Percentiles rank a stretch among this genome's conserved stretches.
These are phyloP conservation scores for Trichoderma lentiforme DNA, from an alignment of 2,329 filamentous ascomycete species.

Conservation along the genomic window DNA sequence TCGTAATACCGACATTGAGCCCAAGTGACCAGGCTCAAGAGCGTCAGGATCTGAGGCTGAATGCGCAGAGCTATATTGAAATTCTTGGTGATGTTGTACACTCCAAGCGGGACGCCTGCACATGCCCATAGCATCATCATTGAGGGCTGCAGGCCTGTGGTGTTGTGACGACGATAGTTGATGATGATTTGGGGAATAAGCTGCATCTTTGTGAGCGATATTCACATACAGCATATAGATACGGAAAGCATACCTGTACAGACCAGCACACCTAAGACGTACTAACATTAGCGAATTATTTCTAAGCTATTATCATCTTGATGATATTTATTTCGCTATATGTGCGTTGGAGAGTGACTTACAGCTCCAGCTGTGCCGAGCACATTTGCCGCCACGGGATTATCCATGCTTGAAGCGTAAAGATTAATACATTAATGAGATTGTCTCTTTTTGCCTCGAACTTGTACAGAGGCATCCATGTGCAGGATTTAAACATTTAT, in stretches of 20 bases:
- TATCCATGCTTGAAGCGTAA: slow-evolving; percentile 42
- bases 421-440: background rate
- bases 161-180: slow-evolving; percentile 64
- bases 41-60: slow-evolving; percentile 43
- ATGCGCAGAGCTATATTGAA: slow-evolving; percentile 43
- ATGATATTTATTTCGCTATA: too few relatives aligned
- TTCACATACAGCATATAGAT: background rate
- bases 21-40: slow-evolving; percentile 43
- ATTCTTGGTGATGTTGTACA: slow-evolving; percentile 42
- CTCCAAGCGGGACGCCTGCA: slow-evolving; percentile 64
- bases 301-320: too few relatives aligned
- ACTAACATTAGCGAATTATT: background rate
- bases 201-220: slow-evolving; percentile 32
- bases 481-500: background rate
- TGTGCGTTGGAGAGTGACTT: slow-evolving; percentile 20
- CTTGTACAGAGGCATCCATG: too few relatives aligned
- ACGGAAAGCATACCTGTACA: slow-evolving; percentile 46
- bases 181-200: slow-evolving; percentile 67
- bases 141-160: slow-evolving; percentile 60
- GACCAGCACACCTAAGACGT: slow-evolving; percentile 56
- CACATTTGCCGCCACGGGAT: slow-evolving; percentile 54
- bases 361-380: slow-evolving; percentile 59
- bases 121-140: slow-evolving; percentile 73
- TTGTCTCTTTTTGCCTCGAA: background rate
- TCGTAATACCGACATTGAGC: slow-evolving; percentile 44